Conservation (phyloP, 805 yeast species). For the Maudiozyma serrabonitensis region DNA sequence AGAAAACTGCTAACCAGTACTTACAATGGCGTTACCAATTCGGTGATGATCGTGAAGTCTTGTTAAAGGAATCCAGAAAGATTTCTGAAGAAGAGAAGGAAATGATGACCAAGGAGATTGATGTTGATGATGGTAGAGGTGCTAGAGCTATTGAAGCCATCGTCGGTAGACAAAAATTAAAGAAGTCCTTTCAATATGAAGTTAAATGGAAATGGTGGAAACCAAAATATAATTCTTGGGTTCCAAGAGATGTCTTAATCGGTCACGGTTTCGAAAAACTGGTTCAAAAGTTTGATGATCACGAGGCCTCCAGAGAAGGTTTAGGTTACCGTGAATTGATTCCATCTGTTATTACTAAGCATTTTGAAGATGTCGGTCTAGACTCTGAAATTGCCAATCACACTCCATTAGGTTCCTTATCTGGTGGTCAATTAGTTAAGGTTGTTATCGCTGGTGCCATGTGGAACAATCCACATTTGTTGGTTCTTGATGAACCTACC, state of each 20-base stretch:
- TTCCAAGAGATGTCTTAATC: slow-evolving; percentile 69
- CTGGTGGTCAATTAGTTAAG: slow-evolving; percentile 97
- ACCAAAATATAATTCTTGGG: slow-evolving; percentile 91
- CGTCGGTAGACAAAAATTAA: slow-evolving; percentile 94
- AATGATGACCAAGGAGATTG: slow-evolving; percentile 68
- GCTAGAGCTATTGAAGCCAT: slow-evolving; percentile 84
- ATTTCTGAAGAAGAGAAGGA: slow-evolving; percentile 63
- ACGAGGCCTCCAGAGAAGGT: slow-evolving; percentile 99
- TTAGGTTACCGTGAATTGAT: slow-evolving; percentile 90
- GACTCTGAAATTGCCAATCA: slow-evolving; percentile 98
- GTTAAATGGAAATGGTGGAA: slow-evolving; percentile 87
- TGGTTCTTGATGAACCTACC: slow-evolving; percentile 96
- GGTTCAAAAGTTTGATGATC: slow-evolving; percentile 95
- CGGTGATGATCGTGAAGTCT: slow-evolving; percentile 96
- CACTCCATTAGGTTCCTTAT: slow-evolving; percentile 90
- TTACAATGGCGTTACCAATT: slow-evolving; percentile 96
- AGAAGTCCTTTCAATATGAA: slow-evolving; percentile 95
- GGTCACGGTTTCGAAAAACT: slow-evolving; percentile 83
- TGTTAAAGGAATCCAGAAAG: slow-evolving; percentile 86
- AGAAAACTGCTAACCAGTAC: slow-evolving; percentile 95
- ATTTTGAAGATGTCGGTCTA: slow-evolving; percentile 92
- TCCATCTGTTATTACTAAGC: slow-evolving; percentile 89
- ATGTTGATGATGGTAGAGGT: slow-evolving; percentile 78
- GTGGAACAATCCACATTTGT: slow-evolving; percentile 98
- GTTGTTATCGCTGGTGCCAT: slow-evolving; percentile 99